Conservation (phyloP, 192 early-diverging fungal genomes). For the Backusella luteola region DNA sequence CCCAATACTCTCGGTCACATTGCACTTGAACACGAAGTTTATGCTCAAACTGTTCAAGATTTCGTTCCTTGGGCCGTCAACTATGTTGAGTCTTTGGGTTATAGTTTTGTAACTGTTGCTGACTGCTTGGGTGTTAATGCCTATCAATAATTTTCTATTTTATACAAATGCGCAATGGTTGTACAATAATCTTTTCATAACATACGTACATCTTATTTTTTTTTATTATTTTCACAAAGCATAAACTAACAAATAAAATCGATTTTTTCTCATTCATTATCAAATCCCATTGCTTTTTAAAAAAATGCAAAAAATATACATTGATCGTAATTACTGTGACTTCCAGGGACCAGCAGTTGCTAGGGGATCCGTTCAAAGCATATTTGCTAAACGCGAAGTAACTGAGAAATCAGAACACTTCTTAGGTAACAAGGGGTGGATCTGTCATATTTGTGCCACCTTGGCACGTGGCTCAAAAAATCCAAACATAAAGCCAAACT, state of each 20-base stretch:
- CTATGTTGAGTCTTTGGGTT: constrained; percentile 30
- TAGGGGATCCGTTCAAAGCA: background rate
- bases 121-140: constrained; percentile 36
- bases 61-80: constrained; percentile 41
- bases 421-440: background rate
- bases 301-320: background rate
- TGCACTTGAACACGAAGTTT: constrained; percentile 12
- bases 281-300: too few species aligned
- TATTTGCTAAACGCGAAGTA: background rate
- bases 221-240: background rate
- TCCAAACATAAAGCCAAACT: background rate
- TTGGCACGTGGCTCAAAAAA: background rate
- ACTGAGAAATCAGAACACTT: background rate
- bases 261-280: background rate
- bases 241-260: background rate
- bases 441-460: background rate
- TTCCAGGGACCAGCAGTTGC: background rate
- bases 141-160: background rate
- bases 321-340: background rate
- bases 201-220: background rate
- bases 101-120: constrained; percentile 44
- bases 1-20: constrained; percentile 3
- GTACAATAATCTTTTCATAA: background rate
- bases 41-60: constrained; percentile 30
- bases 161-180: background rate